Base-by-base conservation (phyloP, 805 yeast genomes). In the Metschnikowia santaceciliae region DNA sequence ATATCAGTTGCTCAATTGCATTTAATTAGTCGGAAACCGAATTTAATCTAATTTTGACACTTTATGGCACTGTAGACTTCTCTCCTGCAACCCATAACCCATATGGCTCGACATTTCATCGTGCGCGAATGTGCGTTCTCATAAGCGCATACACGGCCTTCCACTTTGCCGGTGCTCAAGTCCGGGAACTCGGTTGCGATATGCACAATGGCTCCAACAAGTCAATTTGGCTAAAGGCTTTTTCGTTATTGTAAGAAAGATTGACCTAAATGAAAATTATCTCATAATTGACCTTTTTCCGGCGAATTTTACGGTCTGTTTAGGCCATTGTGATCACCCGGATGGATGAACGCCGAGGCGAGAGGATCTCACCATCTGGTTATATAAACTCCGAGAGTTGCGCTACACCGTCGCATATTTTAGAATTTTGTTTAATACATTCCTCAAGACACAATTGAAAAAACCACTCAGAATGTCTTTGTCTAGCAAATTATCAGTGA, bases 401-500 rank as follows among this genome's bases (percentile, higher is more conserved):
- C 47, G 41, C 33, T 35, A 15, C 41, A 34, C 33, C 34, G 47
- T 23, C 40, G 40, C 33, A 44, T 6, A 34, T 23, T 23, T 36
- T 15, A 23, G 33, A 44, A 44, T 23, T 44, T 35, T 50, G 38
- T 39, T 46, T 22, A 35, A 40, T 42, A 36, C 46, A 32, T 35
- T 47, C 33, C 42, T 47, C 47, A 32, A 49, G 23, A 37, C 45
- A 4, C 55, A 53, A 49, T 53, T 50, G 48, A 47, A 38, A 45
- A 52, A 50, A 39, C 14, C 43, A 40, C 30, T 40, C 10, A 49
- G 43, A 46, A 94, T 94, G 99, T 95, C 99, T 63, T 83, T 94
- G 71, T 83, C 96, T 52, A 88, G 81, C 75, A 94, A 94, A 78
- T 82, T 94, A 65, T 86, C 97, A 53, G 97, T 94, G 74, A 82